These are phyloP conservation scores for Typha latifolia DNA, from an alignment of 176 grass and related monocot species.

Conservation along the genomic window DNA sequence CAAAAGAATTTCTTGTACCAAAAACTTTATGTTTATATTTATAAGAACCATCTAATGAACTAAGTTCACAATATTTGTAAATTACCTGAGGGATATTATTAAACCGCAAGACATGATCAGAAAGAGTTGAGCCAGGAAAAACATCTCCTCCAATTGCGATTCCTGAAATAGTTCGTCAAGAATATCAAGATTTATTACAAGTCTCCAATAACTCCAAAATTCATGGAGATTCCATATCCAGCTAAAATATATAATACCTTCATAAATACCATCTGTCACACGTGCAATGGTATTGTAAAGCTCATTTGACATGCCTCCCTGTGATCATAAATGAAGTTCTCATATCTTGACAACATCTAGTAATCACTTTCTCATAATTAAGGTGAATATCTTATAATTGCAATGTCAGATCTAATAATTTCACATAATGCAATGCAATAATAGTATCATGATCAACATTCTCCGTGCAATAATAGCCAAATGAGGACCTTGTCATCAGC, in stretches of 20 bases:
- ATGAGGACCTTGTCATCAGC: background rate
- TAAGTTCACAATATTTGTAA: background rate
- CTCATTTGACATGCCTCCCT: constrained; percentile 99
- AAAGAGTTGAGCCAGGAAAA: constrained; percentile 96
- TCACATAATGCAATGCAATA: background rate
- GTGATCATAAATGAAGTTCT: constrained; percentile 26
- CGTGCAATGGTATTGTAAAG: constrained; percentile 94
- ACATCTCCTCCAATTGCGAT: constrained; percentile 99
- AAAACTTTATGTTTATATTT: no score
- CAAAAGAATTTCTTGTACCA: no score
- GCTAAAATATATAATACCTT: constrained; percentile 45
- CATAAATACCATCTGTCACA: constrained; percentile 99
- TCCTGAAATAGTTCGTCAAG: constrained; percentile 33
- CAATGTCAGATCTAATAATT: background rate
- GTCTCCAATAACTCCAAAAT: background rate
- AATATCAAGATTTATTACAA: background rate
- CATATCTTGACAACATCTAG: background rate
- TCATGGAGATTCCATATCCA: background rate
- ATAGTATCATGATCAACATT: background rate
- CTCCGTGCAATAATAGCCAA: background rate
- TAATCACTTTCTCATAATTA: no score
- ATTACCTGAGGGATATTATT: constrained; percentile 95
- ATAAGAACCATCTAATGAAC: background rate
- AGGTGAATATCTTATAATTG: no score
- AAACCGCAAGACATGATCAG: constrained; percentile 90